Evolutionary conservation across 306 rosid genomes (phyloP), one percentile per base, ranked within the genome.

Genomic region (Benincasa hispida): DNA sequence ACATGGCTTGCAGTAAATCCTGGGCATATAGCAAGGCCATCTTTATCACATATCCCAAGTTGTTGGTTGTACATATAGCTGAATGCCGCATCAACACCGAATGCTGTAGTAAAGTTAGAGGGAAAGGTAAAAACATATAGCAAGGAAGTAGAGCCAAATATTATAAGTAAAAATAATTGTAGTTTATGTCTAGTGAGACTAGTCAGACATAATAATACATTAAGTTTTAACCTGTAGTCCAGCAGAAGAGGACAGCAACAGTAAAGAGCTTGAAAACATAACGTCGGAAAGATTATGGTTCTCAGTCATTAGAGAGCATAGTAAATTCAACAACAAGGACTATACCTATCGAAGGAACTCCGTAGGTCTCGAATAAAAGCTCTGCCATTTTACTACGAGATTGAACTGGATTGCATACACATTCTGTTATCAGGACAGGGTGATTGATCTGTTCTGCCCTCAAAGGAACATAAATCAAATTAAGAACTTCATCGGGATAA

Each of bases 381-480:
- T 95, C 99, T 42, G 87, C 96, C 99, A 95, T 95, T 88, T 92
- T 92, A 88, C 92, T 85, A 32, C 99, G 96, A 79, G 98, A 95
- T 28, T 95, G 96, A 79, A 92, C 84, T 56, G 99, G 97, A 83
- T 95, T 95, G 93, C 98, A 87, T 11, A 84, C 88, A 30, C 99
- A 95, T 85, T 95, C 96, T 76, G 99, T 95, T 67, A 95, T 88
- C 87, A 95, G 88, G 82, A 92, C 82, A 54, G 99, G 97, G 81
- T 95, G 98, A 86, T 95, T 92, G 79, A 95, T 89, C 96, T 91
- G 95, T 83, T 79, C 99, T 86, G 92, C 83, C 97, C 88, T 85
- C 82, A 87, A 94, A 83, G 25, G 79, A 63, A 85, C 82, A 74
- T 61, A 78, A 73, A 80, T 58, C 50, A 80, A 75, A 74, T 61